Percentiles rank a stretch among this genome's conserved stretches.
phyloP scores from a whole-genome alignment of 169 alveolate species.

The Eimeria necatrix region DNA sequence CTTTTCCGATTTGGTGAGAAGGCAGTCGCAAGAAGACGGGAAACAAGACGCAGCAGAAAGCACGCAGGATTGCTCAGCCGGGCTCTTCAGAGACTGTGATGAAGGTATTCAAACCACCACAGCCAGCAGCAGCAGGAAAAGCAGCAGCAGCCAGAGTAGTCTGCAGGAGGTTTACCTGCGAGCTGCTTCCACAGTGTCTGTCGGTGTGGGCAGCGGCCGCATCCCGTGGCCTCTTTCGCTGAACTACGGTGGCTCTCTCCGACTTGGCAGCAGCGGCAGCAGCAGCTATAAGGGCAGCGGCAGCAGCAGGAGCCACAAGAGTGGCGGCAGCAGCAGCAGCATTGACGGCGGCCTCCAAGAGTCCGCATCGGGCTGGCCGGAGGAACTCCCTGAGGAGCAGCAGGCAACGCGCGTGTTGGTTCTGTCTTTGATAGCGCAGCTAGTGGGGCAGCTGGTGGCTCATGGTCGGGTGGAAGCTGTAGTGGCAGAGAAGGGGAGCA shows the following conservation, averaged over 20 bases:
- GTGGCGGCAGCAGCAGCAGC: background rate
- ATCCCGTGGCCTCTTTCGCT: background rate
- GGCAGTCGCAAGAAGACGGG: background rate
- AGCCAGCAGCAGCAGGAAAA: background rate
- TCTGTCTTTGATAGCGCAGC: slow-evolving; percentile 38
- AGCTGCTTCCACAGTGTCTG: background rate
- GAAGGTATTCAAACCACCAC: background rate
- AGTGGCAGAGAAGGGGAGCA: background rate
- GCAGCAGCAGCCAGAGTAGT: slow-evolving; percentile 3
- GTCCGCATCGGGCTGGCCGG: background rate
- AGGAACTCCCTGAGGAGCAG: background rate
- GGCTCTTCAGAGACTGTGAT: slow-evolving; percentile 25
- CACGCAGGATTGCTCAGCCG: background rate
- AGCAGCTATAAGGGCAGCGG: background rate
- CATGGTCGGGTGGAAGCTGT: slow-evolving; percentile 1
- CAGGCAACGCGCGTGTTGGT: slow-evolving; percentile 33
- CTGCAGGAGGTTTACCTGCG: background rate
- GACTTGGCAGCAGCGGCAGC: background rate
- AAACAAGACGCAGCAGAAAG: background rate
- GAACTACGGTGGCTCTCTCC: background rate
- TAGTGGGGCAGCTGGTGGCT: slow-evolving; percentile 41
- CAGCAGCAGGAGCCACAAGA: background rate
- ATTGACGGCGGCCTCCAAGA: background rate
- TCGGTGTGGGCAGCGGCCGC: background rate
- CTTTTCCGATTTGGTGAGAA: slow-evolving; percentile 6